Evolutionary conservation across 2,329 filamentous ascomycete species (phyloP), one percentile per base, ranked within the genome.

Genomic region (Colletotrichum orbiculare): DNA sequence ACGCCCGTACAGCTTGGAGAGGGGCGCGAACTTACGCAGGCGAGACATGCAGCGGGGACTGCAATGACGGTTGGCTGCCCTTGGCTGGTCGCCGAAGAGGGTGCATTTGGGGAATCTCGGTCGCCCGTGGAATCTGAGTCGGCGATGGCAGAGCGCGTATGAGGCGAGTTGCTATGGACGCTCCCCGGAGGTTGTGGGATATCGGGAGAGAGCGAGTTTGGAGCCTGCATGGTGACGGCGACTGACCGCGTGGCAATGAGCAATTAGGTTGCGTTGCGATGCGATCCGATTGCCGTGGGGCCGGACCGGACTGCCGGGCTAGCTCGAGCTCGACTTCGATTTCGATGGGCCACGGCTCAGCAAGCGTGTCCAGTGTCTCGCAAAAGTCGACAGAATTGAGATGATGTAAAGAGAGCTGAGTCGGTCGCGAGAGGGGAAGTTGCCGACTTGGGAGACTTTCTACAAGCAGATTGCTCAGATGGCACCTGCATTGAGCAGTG

Each of bases 21-120:
- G 66, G 63, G 57, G 54, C 55, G 42, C 34, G 38, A 38, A 78
- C 84, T 77, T 78, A 87, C 85, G 74, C 85, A 87, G 60, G 82
- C 81, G 49, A 87, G 76, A 71, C 85, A 87, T 33, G 85, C 85
- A 37, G 85, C 83, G 52, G 84, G 79, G 60, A 83, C 76, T 37
- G 78, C 74, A 59, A 83, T 75, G 45, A 77, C 73, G 66, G 76
- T 70, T 54, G 78, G 71, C 55, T 68, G 68, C 34, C 53, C n/a
- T 41, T 62, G 62, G 72, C 57, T 63, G 50, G 62, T 63, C 35
- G 65, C 48, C 37, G 70, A 71, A 17, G 70, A 72, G 52, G 70
- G 54, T 45, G 63, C 59, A n/a, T 56, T 64, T 12, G 63, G 63
- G 17, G 59, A 66, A 37, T 66, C 54, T 38, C 60, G 46, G 42